Conservation (phyloP, 2,329 filamentous ascomycete species). For the Cercospora beticola region DNA sequence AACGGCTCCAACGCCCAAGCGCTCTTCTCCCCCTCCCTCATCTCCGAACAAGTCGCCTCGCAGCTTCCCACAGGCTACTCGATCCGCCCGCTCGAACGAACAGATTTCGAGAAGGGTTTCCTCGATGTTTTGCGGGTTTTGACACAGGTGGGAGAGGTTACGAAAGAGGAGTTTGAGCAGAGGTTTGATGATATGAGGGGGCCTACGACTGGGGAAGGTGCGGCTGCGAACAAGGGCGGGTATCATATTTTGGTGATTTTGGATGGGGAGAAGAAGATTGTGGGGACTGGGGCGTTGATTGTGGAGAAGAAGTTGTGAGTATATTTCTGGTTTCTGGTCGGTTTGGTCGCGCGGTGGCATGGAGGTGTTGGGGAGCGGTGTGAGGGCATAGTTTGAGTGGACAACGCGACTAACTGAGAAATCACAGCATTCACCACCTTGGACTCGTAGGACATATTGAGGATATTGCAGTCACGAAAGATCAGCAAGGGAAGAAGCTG, state of each 20-base stretch:
- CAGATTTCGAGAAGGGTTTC: constrained; percentile 79
- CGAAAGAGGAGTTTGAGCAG: constrained; percentile 69
- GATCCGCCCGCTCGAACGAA: constrained; percentile 73
- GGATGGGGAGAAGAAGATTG: constrained; percentile 68
- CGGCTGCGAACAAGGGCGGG: constrained; percentile 58
- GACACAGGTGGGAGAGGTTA: constrained; percentile 88
- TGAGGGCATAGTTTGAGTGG: background rate
- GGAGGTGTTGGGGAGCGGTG: background rate
- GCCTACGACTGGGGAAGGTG: background rate
- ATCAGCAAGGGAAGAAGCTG: constrained; percentile 96
- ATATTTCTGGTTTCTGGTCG: background rate
- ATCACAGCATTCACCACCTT: constrained; percentile 67
- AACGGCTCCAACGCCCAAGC: constrained; percentile 33
- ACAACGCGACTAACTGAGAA: background rate
- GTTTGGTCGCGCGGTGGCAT: background rate
- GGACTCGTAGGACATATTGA: constrained; percentile 92
- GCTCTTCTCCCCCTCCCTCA: constrained; percentile 75
- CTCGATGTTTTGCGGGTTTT: constrained; percentile 88
- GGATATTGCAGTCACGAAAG: constrained; percentile 91
- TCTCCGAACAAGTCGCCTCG: constrained; percentile 71
- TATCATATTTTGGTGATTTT: constrained; percentile 89
- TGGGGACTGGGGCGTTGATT: constrained; percentile 87
- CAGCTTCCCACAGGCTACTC: constrained; percentile 78
- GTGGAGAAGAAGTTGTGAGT: constrained; percentile 91
- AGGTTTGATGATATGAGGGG: constrained; percentile 77